A percentile compares a stretch with the other conserved stretches of the same genome.
These are phyloP conservation scores for Cordyceps farinosa DNA, from an alignment of 2,329 filamentous ascomycete species.

Conservation along the genomic window DNA sequence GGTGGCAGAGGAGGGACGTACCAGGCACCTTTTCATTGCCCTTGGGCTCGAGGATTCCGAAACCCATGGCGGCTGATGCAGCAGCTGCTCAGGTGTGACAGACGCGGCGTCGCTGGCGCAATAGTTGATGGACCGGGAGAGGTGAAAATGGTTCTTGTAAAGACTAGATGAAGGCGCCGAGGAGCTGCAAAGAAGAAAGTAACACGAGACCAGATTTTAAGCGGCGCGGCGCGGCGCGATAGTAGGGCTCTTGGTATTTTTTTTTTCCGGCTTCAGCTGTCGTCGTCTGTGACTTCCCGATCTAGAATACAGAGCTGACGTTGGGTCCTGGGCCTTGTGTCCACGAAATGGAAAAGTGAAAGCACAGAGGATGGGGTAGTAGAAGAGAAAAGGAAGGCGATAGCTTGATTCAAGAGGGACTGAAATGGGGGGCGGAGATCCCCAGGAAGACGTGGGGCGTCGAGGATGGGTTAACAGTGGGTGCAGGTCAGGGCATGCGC, in stretches of 20 bases:
- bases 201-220: background rate
- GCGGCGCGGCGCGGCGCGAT: background rate
- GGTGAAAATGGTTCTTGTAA: background rate
- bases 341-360: background rate
- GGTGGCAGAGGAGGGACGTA: conserved; percentile 36
- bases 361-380: too few species aligned
- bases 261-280: background rate
- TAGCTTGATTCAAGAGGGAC: background rate
- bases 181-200: background rate
- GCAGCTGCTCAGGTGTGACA: background rate
- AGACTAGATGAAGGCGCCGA: background rate
- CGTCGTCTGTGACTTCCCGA: background rate
- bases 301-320: background rate
- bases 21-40: conserved; percentile 70
- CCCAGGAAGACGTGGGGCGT: conserved; percentile 13
- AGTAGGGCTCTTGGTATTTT: background rate
- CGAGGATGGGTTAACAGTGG: conserved; percentile 13
- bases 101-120: background rate
- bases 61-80: conserved; percentile 32
- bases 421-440: conserved; percentile 14
- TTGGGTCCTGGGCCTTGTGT: too few species aligned
- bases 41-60: conserved; percentile 70
- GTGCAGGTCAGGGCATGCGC: background rate
- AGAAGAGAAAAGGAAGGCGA: background rate
- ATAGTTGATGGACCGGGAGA: background rate